Conservation (phyloP, 1,284 basidiomycete species). For the Leccinum pachyderme region DNA sequence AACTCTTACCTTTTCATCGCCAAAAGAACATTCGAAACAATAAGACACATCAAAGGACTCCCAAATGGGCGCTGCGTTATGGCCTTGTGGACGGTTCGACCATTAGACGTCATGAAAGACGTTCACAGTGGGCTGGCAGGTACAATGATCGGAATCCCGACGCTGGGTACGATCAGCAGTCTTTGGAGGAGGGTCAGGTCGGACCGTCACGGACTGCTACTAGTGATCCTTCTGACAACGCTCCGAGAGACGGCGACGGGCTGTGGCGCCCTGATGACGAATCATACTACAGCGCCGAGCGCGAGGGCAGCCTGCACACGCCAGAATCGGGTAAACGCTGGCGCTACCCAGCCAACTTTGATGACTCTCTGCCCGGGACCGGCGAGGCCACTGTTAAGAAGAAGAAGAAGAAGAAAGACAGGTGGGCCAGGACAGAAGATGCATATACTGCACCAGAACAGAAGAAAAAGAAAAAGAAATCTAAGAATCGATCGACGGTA, state of each 20-base stretch:
- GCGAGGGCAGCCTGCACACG: conserved; percentile 37
- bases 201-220: conserved; percentile 14
- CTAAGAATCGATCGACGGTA: conserved; percentile 49
- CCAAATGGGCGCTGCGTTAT: conserved; percentile 90
- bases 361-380: conserved; percentile 49
- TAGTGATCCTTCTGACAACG: conserved; percentile 17
- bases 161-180: conserved; percentile 69
- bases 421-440: conserved; percentile 82
- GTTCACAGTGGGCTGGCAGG: conserved; percentile 83
- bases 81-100: conserved; percentile 81
- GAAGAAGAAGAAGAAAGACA: conserved; percentile 80
- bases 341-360: conserved; percentile 82
- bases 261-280: conserved; percentile 75
- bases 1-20: conserved; percentile 12
- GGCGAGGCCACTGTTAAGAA: conserved; percentile 51
- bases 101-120: conserved; percentile 72
- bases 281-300: conserved; percentile 58
- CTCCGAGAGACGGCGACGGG: conserved; percentile 41
- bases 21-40: conserved; percentile 91
- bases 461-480: conserved; percentile 48
- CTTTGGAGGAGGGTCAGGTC: conserved; percentile 77
- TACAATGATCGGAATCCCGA: conserved; percentile 82
- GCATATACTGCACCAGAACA: conserved; percentile 58
- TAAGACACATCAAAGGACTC: conserved; percentile 86
- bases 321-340: conserved; percentile 51